Percentiles rank a stretch among this genome's conserved stretches.
Conservation (phyloP, 768 basidiomycete genomes). For the Cystofilobasidium capitatum region DNA sequence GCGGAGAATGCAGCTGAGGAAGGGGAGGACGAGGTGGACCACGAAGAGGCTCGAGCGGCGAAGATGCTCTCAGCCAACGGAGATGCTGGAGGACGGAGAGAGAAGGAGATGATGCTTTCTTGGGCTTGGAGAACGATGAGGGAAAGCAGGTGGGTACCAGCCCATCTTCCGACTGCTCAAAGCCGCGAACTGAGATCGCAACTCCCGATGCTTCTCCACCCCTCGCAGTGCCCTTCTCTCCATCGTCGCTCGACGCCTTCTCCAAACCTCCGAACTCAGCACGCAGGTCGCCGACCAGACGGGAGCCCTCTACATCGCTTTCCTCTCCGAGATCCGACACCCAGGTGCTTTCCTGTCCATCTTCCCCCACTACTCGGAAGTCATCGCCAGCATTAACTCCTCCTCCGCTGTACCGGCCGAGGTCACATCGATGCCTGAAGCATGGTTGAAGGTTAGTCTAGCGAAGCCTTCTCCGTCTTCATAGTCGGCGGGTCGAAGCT, state of each 20-base stretch:
- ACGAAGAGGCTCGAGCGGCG: neutral
- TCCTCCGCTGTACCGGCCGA: neutral
- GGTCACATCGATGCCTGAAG: neutral
- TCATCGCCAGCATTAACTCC: constrained; percentile 7
- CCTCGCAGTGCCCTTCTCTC: constrained; percentile 14
- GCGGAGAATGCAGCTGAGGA: neutral
- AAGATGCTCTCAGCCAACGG: neutral
- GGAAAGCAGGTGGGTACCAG: constrained; percentile 21
- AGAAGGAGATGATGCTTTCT: constrained; percentile 8
- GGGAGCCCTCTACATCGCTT: constrained; percentile 14
- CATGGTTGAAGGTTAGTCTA: constrained; percentile 14
- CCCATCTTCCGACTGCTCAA: neutral
- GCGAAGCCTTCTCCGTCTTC: neutral
- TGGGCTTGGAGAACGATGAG: constrained; percentile 25
- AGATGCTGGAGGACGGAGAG: neutral
- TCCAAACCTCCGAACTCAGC: neutral
- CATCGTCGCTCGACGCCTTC: constrained; percentile 5
- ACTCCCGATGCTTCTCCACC: neutral
- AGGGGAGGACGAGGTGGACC: constrained; percentile 13
- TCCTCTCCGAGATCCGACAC: constrained; percentile 25
- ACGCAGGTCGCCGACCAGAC: neutral
- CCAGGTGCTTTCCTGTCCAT: constrained; percentile 25
- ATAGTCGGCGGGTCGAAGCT: neutral
- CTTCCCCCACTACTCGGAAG: constrained; percentile 18
- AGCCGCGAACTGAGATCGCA: neutral